Percentiles rank a stretch among this genome's conserved stretches.
Conservation (phyloP, 2,329 filamentous ascomycete species). For the Alternaria metachromatica region DNA sequence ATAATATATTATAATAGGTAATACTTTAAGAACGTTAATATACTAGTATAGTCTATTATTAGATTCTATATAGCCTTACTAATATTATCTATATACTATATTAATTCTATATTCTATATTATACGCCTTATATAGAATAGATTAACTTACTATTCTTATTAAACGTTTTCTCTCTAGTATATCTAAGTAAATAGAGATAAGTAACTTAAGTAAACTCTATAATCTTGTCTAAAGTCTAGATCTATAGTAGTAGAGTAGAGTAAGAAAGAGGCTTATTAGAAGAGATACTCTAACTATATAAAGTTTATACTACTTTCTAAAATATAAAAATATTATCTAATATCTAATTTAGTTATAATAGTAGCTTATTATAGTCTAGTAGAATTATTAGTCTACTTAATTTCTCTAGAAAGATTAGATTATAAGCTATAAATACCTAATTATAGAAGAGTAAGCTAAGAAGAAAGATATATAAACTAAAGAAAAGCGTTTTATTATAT, state of each 20-base stretch:
- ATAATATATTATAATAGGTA: constrained; percentile 20
- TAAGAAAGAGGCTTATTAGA: constrained; percentile 32
- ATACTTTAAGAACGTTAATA: constrained; percentile 2
- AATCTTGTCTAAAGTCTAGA: constrained; percentile 40
- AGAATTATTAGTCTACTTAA: constrained; percentile 46
- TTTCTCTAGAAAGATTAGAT: constrained; percentile 42
- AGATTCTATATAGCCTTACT: constrained; percentile 42
- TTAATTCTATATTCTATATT: constrained; percentile 8
- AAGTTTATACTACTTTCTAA: constrained; percentile 26
- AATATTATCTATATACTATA: constrained; percentile 24
- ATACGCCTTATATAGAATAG: background rate
- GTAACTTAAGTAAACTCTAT: constrained; percentile 27
- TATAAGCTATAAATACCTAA: constrained; percentile 40
- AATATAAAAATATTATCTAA: constrained; percentile 15
- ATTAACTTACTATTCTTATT: constrained; percentile 46
- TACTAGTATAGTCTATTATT: constrained; percentile 32
- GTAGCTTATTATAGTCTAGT: constrained; percentile 1
- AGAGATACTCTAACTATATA: constrained; percentile 32
- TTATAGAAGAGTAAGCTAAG: constrained; percentile 37
- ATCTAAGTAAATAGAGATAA: constrained; percentile 46
- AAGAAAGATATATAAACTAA: constrained; percentile 42
- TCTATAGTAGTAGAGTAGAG: constrained; percentile 33
- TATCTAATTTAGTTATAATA: background rate
- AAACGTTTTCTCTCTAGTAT: constrained; percentile 47
- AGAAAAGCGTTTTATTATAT: constrained; percentile 40